These are phyloP conservation scores for Picochlorum costavermella DNA, from an alignment of 139 green algal genomes.

Conservation along the genomic window DNA sequence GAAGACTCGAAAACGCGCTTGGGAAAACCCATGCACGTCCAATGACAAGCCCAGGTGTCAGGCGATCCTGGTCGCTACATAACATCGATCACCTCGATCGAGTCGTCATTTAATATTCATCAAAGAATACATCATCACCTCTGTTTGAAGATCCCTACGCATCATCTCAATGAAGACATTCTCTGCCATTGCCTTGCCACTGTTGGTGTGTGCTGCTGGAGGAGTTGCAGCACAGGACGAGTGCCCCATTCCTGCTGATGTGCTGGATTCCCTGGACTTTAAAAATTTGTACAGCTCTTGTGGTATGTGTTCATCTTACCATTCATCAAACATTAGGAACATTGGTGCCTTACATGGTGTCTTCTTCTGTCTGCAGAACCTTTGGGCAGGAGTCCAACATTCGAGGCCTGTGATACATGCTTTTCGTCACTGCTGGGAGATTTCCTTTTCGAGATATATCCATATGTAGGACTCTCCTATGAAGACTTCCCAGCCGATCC, in stretches of 20 bases:
- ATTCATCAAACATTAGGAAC: no score
- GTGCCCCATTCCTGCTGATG: neutral
- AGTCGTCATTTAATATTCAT: no score
- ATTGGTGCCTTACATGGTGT: neutral
- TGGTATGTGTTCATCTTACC: neutral
- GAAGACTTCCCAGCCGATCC: conserved; percentile 8
- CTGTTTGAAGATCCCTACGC: neutral
- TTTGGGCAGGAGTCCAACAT: neutral
- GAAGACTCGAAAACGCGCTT: no score
- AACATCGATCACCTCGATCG: no score
- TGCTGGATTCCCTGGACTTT: neutral
- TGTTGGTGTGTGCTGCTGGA: neutral
- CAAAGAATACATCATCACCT: no score
- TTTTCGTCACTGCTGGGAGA: neutral
- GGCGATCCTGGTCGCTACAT: no score
- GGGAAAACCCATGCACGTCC: no score
- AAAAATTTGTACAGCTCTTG: neutral
- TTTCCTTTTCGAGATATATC: conserved; percentile 1
- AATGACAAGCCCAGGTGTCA: no score
- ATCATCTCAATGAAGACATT: neutral
- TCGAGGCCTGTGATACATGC: conserved; percentile 4
- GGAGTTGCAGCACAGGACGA: neutral
- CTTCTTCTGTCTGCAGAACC: neutral
- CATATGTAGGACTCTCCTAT: neutral
- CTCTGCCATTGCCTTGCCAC: neutral